phyloP scores from a whole-genome alignment of 768 basidiomycete genomes.

The Rhodotorula sphaerocarpa region DNA sequence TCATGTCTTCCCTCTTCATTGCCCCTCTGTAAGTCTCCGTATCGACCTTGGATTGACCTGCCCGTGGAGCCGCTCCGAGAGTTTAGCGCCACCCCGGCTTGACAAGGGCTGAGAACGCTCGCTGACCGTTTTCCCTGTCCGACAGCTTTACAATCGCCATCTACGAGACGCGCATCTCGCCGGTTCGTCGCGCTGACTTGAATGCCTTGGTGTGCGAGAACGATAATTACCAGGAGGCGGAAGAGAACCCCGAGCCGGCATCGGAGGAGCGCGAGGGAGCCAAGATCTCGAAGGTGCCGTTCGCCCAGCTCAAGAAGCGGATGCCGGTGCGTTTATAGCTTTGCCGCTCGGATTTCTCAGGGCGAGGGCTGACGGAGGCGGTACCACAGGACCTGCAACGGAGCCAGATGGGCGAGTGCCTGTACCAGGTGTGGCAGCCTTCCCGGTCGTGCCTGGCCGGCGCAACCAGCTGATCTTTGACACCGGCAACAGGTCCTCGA shows the following conservation, averaged over 20 bases:
- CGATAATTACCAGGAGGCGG: conserved; percentile 16
- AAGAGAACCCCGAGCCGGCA: conserved; percentile 25
- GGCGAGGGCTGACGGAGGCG: neutral
- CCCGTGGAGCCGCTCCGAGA: too few relatives aligned
- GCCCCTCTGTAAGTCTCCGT: conserved; percentile 37
- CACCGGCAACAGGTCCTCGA: conserved; percentile 1
- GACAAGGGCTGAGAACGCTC: too few relatives aligned
- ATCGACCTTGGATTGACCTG: too few relatives aligned
- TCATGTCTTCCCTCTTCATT: conserved; percentile 46
- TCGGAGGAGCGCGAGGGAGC: conserved; percentile 38
- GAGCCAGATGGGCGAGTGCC: conserved; percentile 13
- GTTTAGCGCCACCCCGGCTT: too few relatives aligned
- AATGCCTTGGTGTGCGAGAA: conserved; percentile 12
- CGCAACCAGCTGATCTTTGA: neutral
- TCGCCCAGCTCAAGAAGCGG: conserved; percentile 40
- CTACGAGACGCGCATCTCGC: conserved; percentile 43
- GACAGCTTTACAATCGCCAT: conserved; percentile 42
- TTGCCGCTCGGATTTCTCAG: neutral
- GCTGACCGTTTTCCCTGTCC: too few relatives aligned
- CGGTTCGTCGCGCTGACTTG: conserved; percentile 4
- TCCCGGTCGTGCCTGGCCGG: neutral
- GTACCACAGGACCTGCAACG: neutral
- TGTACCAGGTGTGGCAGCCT: conserved; percentile 7
- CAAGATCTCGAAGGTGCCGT: conserved; percentile 42
- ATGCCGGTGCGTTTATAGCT: conserved; percentile 20